These are phyloP conservation scores for Triangularia setosa DNA, from an alignment of 2,329 filamentous ascomycete genomes.

Conservation along the genomic window DNA sequence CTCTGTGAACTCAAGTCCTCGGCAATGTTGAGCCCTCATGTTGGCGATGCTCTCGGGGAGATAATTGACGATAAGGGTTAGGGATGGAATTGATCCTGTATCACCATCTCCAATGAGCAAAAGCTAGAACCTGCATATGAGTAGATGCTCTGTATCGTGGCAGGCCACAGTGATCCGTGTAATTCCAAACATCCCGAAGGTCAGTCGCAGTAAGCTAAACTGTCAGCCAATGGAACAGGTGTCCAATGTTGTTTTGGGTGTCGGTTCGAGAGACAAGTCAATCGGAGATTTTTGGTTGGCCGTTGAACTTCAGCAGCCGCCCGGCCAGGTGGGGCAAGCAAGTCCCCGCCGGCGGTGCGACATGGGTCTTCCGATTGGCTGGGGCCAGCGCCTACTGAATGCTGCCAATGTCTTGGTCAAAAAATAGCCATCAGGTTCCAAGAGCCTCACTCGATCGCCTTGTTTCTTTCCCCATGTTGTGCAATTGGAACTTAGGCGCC, in stretches of 20 bases:
- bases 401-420: not conserved
- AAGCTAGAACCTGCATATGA: not conserved
- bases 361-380: not conserved
- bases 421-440: conserved; percentile 2
- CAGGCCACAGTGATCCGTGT: not conserved
- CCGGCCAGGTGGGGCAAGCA: not conserved
- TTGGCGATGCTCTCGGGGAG: no score
- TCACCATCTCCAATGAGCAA: no score
- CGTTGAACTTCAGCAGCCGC: conserved; percentile 5
- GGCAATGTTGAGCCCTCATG: no score
- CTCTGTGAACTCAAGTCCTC: no score
- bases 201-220: not conserved
- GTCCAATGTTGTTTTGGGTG: not conserved
- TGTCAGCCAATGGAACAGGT: not conserved
- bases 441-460: not conserved
- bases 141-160: not conserved
- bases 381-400: not conserved
- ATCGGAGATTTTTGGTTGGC: conserved; percentile 4
- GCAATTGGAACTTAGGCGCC: not conserved
- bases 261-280: conserved; percentile 2
- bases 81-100: not conserved
- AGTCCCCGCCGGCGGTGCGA: not conserved
- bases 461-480: not conserved
- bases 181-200: not conserved
- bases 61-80: no score